Evolutionary conservation across 768 basidiomycete species (phyloP), one percentile per base, ranked within the genome.

Genomic region (Arthromyces matolae): DNA sequence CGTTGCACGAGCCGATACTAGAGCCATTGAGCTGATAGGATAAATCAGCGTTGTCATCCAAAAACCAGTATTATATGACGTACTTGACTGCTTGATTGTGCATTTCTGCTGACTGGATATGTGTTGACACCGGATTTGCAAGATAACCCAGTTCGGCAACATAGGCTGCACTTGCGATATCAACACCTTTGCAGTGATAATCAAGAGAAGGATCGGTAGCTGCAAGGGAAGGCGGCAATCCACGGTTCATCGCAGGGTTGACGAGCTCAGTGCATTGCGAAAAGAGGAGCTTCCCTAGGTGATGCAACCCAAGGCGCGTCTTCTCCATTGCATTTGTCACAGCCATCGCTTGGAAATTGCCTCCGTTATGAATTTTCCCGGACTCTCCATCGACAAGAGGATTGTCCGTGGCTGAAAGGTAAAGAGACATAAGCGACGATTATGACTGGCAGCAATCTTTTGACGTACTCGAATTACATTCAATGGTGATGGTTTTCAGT

Each of bases 31-130:
- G 64, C 87, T 89, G 55, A 24, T 45, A 42, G 28, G 53, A 33
- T 34, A 54, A 42, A 35, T 50, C 8, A 53, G 36, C 20, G 7
- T 25, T 35, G 42, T n/a, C 25, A 42, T 43, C 12, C 39, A 13
- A 10, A 14, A 10, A 36, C 42, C 39, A 12, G 20, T 10, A n/a
- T n/a, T n/a, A n/a, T 29, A 23, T 28, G 5, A 71, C 86, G 51
- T 53, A 89, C 87, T 93, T 93, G 65, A 93, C 79, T 35, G 91
- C 86, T 64, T 93, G 91, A 56, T 93, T 93, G 61, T 91, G 88
- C 86, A 92, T 89, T 68, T 93, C 90, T 1, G 90, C 90, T 2
- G 84, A 86, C 58, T 93, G 89, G 40, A 90, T 81, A 55, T 87
- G 84, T 0, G 88, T 89, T 3, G 85, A 86, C 9, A 93, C 89